Base-by-base conservation (phyloP, 805 yeast genomes). In the Sugiyamaella lignohabitans region DNA sequence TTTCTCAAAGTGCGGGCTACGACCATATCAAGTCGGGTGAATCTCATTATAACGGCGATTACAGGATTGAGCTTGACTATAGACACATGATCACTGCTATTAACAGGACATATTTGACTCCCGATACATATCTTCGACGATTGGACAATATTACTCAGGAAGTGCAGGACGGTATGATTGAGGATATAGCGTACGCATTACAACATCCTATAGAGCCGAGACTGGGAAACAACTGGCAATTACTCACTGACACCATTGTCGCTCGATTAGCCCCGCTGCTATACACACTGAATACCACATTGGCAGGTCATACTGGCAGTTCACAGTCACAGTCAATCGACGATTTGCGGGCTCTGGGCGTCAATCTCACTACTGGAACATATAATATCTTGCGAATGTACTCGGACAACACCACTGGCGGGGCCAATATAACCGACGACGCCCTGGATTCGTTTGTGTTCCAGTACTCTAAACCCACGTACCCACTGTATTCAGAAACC, bases 201-300 rank as follows among this genome's bases (percentile, higher is more conserved):
- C 30, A 51, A 17, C 36, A 59, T 0, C 68, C 66, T 2, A 67
- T 65, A 19, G 62, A 70, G 46, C 75, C 78, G 3, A 61, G 59
- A 35, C 34, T 55, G 4, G 69, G 75, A 10, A 27, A 27, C 14
- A 61, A 80, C 56, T 80, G 87, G 86, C 79, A 74, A 54, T 49
- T 61, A n/a, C 63, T 72, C 2, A 72, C 80, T 0, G 70, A 68
- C 41, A 68, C 63, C 29, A 71, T 79, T n/a, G 71, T 68, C 4
- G 62, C 62, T 23, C 79, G 79, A 55, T 80, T 80, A 58, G 65
- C 77, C 1, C 82, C 84, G 8, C 60, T 72, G 34, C 54, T 80
- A 20, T 52, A 63, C 36, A 55, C 60, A 4, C 49, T 79, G 45
- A 73, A 77, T 46, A 57, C 62, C 11, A 66, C 76, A 0, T 61